Evolutionary conservation across 2,329 filamentous ascomycete species (phyloP), one percentile per base, ranked within the genome.

Genomic region (Fusarium longipes): DNA sequence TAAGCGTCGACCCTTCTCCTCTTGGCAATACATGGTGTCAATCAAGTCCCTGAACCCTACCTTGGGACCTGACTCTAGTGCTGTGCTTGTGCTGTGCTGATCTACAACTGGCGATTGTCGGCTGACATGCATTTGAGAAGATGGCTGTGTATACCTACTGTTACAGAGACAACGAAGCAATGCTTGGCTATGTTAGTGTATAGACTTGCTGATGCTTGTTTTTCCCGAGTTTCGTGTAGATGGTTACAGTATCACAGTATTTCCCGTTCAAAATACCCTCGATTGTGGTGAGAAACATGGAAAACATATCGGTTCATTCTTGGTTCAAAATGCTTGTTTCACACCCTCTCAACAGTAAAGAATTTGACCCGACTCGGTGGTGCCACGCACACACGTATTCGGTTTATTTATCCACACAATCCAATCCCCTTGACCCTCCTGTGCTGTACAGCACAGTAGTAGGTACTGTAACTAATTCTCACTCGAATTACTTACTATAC

Each of bases 1-100:
- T 55, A 56, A 65, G 61, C 62, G 63, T 59, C 53, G 32, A 39
- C 53, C 51, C 57, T 61, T 58, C 59, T 45, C 36, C 48, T 44
- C 65, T 68, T 68, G 65, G 65, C 60, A 68, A 56, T 43, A 51
- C 20, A 30, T 27, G 55, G 65, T 65, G 59, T 66, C 54, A 68
- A 68, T 57, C 65, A 68, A 68, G 50, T 68, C 58, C 60, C 65
- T 58, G 61, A 66, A 62, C 42, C 52, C 60, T 40, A 64, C 63
- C 40, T 40, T 64, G 59, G 65, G 52, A 63, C 65, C 65, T 69
- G 65, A 49, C 47, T 40, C 55, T 68, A 47, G 55, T 39, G 39
- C 52, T 58, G 35, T 63, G 59, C 47, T 68, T 38, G 55, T 43
- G 39, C 51, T 50, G 43, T 63, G 59, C 35, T 65, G 65, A 66